These are phyloP conservation scores for Phytophthora fragariae DNA, from an alignment of 352 stramenopile genomes.

Conservation along the genomic window DNA sequence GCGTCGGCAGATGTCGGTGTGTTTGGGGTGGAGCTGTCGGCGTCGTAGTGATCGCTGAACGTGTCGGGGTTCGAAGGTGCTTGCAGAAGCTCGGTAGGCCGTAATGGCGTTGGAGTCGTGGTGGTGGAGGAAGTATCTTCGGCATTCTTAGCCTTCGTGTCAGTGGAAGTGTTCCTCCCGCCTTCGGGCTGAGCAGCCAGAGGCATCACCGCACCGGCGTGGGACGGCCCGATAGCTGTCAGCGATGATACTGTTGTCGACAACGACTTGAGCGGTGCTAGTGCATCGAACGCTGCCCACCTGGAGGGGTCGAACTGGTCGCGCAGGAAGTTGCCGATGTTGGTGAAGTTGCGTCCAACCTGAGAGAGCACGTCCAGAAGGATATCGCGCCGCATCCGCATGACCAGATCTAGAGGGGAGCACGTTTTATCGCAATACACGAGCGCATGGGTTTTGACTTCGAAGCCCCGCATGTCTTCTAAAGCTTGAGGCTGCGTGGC, in stretches of 20 bases:
- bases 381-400: conserved; percentile 82
- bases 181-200: neutral
- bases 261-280: conserved; percentile 69
- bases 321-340: conserved; percentile 84
- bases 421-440: conserved; percentile 91
- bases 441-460: conserved; percentile 86
- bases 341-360: conserved; percentile 87
- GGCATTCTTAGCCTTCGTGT: conserved; percentile 10
- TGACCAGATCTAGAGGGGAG: conserved; percentile 70
- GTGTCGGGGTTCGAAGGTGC: neutral
- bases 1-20: conserved; percentile 18
- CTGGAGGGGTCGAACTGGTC: conserved; percentile 80
- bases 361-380: conserved; percentile 86
- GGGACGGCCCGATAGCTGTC: conserved; percentile 28
- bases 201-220: conserved; percentile 29
- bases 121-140: neutral
- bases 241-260: conserved; percentile 36
- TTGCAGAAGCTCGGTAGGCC: conserved; percentile 18
- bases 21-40: conserved; percentile 22
- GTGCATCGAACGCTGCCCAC: conserved; percentile 71
- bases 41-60: conserved; percentile 18
- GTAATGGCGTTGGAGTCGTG: neutral
- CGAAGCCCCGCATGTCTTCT: conserved; percentile 88
- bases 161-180: neutral
- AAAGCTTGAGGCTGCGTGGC: conserved; percentile 51